phyloP scores from a whole-genome alignment of 1,284 basidiomycete genomes.

The Veloboletus limbatus region DNA sequence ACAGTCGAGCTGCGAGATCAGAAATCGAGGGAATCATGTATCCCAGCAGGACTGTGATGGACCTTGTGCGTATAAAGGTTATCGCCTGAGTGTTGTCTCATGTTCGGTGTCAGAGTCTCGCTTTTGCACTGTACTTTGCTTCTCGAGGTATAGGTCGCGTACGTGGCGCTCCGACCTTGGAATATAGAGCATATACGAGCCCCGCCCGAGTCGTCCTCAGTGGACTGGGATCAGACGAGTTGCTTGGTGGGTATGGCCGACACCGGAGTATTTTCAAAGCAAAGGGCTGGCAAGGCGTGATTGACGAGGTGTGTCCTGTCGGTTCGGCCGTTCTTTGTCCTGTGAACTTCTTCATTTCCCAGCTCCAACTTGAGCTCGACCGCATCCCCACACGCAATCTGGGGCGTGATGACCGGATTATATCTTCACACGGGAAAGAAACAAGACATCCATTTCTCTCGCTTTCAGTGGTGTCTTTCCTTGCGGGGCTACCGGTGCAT shows the following conservation, averaged over 20 bases:
- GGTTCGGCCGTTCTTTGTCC: background rate
- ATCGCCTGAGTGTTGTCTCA: slow-evolving; percentile 7
- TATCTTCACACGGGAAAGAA: slow-evolving; percentile 88
- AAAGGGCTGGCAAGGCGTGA: slow-evolving; percentile 69
- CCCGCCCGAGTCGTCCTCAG: slow-evolving; percentile 83
- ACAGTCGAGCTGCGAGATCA: slow-evolving; percentile 57
- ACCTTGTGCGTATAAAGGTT: slow-evolving; percentile 57
- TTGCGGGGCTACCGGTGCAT: slow-evolving; percentile 75
- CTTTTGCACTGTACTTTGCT: slow-evolving; percentile 91
- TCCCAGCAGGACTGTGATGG: slow-evolving; percentile 87
- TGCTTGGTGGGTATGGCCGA: slow-evolving; percentile 91
- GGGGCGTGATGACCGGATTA: slow-evolving; percentile 90
- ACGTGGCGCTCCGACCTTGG: slow-evolving; percentile 29
- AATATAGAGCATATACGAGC: slow-evolving; percentile 59
- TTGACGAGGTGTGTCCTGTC: slow-evolving; percentile 64
- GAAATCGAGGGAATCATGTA: slow-evolving; percentile 75
- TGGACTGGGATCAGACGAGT: slow-evolving; percentile 93
- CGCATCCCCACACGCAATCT: slow-evolving; percentile 89
- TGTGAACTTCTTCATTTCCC: background rate
- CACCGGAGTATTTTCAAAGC: slow-evolving; percentile 76
- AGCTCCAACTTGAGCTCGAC: slow-evolving; percentile 92
- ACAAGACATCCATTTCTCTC: slow-evolving; percentile 89
- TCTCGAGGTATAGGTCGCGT: slow-evolving; percentile 72
- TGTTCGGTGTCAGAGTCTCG: slow-evolving; percentile 65
- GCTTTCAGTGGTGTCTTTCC: slow-evolving; percentile 69